A percentile compares a stretch with the other conserved stretches of the same genome.
Evolutionary conservation across 2,329 filamentous ascomycete species (phyloP).

Genomic region (Fusarium xyrophilum): DNA sequence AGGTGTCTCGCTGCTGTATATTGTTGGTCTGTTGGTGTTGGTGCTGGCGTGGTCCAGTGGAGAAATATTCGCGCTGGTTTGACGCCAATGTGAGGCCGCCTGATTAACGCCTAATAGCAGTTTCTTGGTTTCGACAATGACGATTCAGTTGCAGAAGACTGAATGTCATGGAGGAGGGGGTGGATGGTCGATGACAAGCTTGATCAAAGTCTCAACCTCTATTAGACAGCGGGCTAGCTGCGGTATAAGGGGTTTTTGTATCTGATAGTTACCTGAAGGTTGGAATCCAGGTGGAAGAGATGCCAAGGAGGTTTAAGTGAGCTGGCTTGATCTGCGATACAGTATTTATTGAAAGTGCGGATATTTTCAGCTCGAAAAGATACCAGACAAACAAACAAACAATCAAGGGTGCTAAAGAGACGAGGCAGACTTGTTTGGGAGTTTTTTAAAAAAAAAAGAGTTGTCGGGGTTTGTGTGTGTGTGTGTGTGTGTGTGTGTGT

Average conservation of each 20-base stretch:
- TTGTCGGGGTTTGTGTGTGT: not conserved
- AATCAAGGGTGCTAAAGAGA: not conserved
- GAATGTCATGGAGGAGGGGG: not conserved
- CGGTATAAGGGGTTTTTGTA: not conserved
- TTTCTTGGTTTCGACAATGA: constrained; percentile 1
- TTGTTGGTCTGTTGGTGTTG: constrained; percentile 5
- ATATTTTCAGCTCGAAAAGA: not conserved
- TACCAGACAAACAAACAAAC: not conserved
- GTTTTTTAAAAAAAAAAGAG: not conserved
- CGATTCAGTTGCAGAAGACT: not conserved
- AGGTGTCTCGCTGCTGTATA: constrained; percentile 2
- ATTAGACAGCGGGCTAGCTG: not conserved
- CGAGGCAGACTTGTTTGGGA: not conserved
- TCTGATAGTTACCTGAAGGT: not conserved
- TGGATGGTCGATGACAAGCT: not conserved
- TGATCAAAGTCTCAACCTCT: not conserved
- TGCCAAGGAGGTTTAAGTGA: not conserved
- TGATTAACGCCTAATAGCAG: constrained; percentile 1
- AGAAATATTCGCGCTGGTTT: constrained; percentile 2
- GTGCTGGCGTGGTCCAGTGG: constrained; percentile 7
- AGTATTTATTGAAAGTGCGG: not conserved
- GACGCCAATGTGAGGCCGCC: constrained; percentile 7
- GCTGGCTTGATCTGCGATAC: not conserved
- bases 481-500: not conserved
- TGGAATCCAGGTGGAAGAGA: not conserved